A percentile compares a stretch with the other conserved stretches of the same genome.
Conservation (phyloP, 228 moss, liverwort and hornwort species). For the Sphagnum magellanicum region DNA sequence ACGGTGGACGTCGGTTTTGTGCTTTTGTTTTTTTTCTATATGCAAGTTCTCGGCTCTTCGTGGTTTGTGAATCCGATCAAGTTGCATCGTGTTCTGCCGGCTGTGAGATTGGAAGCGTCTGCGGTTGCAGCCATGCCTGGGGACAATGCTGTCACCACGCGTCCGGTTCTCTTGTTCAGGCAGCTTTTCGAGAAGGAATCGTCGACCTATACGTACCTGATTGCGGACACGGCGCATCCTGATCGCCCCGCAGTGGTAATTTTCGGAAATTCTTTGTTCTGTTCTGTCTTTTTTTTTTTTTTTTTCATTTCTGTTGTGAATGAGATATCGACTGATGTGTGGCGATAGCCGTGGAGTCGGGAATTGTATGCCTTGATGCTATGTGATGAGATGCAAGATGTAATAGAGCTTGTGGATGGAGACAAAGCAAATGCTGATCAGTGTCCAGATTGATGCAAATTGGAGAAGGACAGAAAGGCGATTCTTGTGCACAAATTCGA, state of each 20-base stretch:
- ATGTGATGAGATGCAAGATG: neutral
- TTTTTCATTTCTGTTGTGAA: neutral
- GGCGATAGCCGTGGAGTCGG: neutral
- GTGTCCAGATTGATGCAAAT: too few species aligned
- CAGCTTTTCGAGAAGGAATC: conserved; percentile 97
- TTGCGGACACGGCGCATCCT: conserved; percentile 76
- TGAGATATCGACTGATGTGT: neutral
- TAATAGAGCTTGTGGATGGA: neutral
- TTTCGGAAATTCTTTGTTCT: neutral
- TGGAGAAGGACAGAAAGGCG: too few species aligned
- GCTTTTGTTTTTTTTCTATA: too few species aligned
- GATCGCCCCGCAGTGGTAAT: conserved; percentile 82
- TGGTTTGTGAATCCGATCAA: neutral
- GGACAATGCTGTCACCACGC: conserved; percentile 11
- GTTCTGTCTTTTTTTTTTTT: neutral
- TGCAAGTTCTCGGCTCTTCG: too few species aligned
- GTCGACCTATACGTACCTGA: conserved; percentile 79
- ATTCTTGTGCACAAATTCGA: too few species aligned
- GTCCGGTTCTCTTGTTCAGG: conserved; percentile 48
- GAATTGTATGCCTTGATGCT: neutral
- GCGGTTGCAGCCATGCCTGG: conserved; percentile 39
- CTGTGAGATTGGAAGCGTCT: conserved; percentile 13
- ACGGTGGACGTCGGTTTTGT: too few species aligned
- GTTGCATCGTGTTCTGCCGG: conserved; percentile 17
- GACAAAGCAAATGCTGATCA: too few species aligned